Conservation (phyloP, 2,329 filamentous ascomycete species). For the Trichoderma koningiopsis region DNA sequence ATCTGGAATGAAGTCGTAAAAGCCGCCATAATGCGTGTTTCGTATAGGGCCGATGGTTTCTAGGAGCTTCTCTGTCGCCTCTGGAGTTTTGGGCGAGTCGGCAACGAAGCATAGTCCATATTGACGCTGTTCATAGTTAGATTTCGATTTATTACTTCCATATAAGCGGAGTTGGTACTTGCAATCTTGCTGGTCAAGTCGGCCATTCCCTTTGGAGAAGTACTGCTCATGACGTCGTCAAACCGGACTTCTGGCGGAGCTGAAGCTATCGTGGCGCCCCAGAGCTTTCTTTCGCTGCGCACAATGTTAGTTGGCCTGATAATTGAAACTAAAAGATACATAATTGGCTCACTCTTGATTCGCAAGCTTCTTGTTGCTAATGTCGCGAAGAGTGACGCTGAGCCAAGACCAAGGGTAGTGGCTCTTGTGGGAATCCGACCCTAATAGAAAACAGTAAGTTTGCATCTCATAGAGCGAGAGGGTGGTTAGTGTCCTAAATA, state of each 20-base stretch:
- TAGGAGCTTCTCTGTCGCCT: constrained; percentile 73
- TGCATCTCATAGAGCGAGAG: background rate
- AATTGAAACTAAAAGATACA: background rate
- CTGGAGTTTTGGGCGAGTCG: constrained; percentile 65
- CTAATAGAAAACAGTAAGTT: constrained; percentile 43
- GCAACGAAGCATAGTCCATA: constrained; percentile 80
- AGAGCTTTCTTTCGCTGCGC: constrained; percentile 27
- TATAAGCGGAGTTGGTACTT: constrained; percentile 30
- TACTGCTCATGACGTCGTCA: constrained; percentile 57
- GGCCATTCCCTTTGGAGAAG: constrained; percentile 55
- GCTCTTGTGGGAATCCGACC: constrained; percentile 71
- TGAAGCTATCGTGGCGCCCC: constrained; percentile 39
- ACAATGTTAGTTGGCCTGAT: background rate
- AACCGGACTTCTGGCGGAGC: constrained; percentile 63
- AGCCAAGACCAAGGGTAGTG: constrained; percentile 63
- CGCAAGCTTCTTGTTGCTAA: constrained; percentile 42
- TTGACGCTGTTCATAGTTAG: constrained; percentile 51
- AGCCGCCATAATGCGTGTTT: constrained; percentile 83
- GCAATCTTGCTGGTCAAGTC: constrained; percentile 68
- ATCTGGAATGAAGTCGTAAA: constrained; percentile 84
- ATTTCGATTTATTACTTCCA: background rate
- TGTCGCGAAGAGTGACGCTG: constrained; percentile 27
- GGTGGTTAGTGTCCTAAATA: constrained; percentile 28
- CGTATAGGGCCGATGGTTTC: constrained; percentile 84
- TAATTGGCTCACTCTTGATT: constrained; percentile 18